phyloP scores from a whole-genome alignment of 352 stramenopile genomes.

The Thalassiosira livingstoniorum region DNA sequence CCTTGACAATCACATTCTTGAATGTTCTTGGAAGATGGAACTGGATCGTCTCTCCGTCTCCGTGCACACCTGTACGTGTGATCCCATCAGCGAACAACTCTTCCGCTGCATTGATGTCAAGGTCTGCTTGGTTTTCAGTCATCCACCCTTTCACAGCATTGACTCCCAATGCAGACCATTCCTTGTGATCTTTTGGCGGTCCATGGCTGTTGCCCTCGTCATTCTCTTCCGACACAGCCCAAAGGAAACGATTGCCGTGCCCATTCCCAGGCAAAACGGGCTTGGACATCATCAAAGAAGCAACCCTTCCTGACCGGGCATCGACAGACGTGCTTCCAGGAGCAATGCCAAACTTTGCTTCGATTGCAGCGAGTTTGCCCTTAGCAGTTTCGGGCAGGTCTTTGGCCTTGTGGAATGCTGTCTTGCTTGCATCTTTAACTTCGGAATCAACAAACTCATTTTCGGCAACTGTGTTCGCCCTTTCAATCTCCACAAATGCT shows the following conservation, averaged over 20 bases:
- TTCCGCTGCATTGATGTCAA: neutral
- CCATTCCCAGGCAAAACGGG: constrained; percentile 8
- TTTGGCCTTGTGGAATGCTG: neutral
- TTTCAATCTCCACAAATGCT: neutral
- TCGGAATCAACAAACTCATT: neutral
- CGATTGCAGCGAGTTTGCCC: neutral
- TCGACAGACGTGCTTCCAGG: neutral
- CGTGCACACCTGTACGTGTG: neutral
- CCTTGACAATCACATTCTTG: no score
- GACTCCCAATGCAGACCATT: neutral
- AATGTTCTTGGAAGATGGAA: no score
- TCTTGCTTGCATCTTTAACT: neutral
- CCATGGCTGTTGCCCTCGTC: constrained; percentile 1
- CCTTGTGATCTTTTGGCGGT: neutral
- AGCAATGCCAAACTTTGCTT: neutral
- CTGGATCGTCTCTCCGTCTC: constrained; percentile 1
- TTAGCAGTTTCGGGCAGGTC: neutral
- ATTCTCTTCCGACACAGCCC: neutral
- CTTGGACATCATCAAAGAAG: neutral
- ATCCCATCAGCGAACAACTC: constrained; percentile 2
- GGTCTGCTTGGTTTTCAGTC: neutral
- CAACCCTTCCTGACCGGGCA: neutral
- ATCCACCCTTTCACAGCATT: neutral
- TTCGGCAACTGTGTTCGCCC: neutral
- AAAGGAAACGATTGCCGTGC: constrained; percentile 5